These are phyloP conservation scores for Cyclostephanos tholiformis DNA, from an alignment of 108 stramenopile species.

Conservation along the genomic window DNA sequence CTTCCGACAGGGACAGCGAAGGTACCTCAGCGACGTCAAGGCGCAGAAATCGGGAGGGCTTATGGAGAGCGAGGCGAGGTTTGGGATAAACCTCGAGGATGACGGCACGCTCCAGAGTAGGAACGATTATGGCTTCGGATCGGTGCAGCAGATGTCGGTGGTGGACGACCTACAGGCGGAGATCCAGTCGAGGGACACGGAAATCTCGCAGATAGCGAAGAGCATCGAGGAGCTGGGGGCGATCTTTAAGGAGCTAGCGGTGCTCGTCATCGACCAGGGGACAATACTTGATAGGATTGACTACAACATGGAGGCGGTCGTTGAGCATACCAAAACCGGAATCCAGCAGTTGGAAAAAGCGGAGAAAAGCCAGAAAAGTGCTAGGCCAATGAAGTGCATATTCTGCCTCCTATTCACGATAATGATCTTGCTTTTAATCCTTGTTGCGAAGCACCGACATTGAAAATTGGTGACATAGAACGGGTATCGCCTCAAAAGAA, in stretches of 20 bases:
- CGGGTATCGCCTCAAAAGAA: neutral
- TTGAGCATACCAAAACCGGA: slow-evolving; percentile 97
- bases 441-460: slow-evolving; percentile 83
- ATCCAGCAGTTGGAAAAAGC: slow-evolving; percentile 96
- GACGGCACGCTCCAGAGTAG: slow-evolving; percentile 49
- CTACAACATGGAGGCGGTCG: slow-evolving; percentile 99
- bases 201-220: slow-evolving; percentile 94
- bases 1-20: slow-evolving; percentile 94
- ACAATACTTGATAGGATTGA: slow-evolving; percentile 99
- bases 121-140: slow-evolving; percentile 64
- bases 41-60: slow-evolving; percentile 87
- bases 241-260: slow-evolving; percentile 99
- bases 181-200: slow-evolving; percentile 86
- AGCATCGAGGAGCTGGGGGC: slow-evolving; percentile 96
- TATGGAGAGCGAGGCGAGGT: slow-evolving; percentile 62
- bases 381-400: slow-evolving; percentile 94
- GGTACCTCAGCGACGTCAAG: slow-evolving; percentile 91
- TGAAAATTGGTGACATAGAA: slow-evolving; percentile 6
- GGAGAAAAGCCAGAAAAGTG: slow-evolving; percentile 96
- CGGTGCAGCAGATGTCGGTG: slow-evolving; percentile 75
- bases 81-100: slow-evolving; percentile 76
- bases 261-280: slow-evolving; percentile 99
- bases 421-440: slow-evolving; percentile 75
- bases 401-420: slow-evolving; percentile 77
- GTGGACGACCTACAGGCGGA: slow-evolving; percentile 85